phyloP scores from a whole-genome alignment of 2,329 filamentous ascomycete species.

The Botrytis hyacinthi region DNA sequence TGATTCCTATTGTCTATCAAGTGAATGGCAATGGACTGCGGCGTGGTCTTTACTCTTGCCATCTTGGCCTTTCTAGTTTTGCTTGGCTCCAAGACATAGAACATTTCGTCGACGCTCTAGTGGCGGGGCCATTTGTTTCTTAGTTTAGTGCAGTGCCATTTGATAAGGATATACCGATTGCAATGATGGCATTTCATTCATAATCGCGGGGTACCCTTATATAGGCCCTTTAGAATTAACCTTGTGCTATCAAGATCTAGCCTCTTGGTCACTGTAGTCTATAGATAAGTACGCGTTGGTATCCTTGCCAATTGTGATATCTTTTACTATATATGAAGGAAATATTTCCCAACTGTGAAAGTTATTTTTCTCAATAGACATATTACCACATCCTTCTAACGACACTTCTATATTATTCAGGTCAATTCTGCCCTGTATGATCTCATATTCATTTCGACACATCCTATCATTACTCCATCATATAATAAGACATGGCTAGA shows the following conservation, averaged over 20 bases:
- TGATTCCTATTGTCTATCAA: conserved; percentile 3
- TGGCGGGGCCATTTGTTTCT: neutral
- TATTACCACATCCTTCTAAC: neutral
- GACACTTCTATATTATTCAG: neutral
- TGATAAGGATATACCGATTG: neutral
- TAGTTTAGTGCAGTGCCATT: neutral
- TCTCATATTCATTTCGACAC: conserved; percentile 9
- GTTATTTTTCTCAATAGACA: neutral
- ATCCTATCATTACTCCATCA: conserved; percentile 12
- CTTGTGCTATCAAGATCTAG: neutral
- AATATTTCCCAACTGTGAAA: neutral
- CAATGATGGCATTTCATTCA: neutral
- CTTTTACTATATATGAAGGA: neutral
- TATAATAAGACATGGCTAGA: conserved; percentile 12
- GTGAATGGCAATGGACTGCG: neutral
- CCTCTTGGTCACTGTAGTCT: neutral
- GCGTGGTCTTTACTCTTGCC: neutral
- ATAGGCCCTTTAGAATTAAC: neutral
- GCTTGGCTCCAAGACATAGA: conserved; percentile 13
- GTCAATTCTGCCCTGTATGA: conserved; percentile 12
- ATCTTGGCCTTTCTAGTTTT: conserved; percentile 9
- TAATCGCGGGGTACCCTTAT: neutral
- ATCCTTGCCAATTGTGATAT: neutral
- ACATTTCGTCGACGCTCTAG: neutral
- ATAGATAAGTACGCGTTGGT: neutral